These are phyloP conservation scores for Plasmodium inui DNA, from an alignment of 169 alveolate genomes.

Conservation along the genomic window DNA sequence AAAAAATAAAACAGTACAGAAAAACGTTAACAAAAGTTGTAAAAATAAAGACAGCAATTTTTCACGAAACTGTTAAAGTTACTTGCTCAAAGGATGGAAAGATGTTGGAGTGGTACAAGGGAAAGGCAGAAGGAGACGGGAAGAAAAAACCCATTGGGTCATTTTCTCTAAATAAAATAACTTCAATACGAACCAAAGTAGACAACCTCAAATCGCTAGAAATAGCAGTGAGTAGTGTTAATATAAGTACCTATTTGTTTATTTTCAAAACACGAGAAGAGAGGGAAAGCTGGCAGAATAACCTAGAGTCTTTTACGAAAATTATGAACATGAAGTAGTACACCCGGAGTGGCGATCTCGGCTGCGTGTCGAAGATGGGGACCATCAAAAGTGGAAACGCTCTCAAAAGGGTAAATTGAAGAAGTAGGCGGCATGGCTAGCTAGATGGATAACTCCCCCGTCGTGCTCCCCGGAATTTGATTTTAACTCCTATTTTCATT, in stretches of 20 bases:
- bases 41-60: slow-evolving; percentile 81
- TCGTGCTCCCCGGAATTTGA: not conserved
- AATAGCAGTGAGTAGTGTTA: slow-evolving; percentile 78
- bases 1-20: slow-evolving; percentile 78
- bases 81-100: slow-evolving; percentile 84
- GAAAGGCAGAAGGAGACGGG: slow-evolving; percentile 79
- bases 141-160: slow-evolving; percentile 79
- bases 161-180: slow-evolving; percentile 75
- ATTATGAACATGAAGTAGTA: slow-evolving; percentile 52
- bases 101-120: slow-evolving; percentile 81
- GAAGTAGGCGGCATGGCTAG: not conserved
- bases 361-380: not conserved
- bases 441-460: not conserved
- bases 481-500: slow-evolving; percentile 1
- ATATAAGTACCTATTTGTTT: slow-evolving; percentile 76
- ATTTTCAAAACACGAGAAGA: slow-evolving; percentile 83
- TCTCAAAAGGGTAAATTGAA: not conserved
- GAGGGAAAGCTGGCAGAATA: slow-evolving; percentile 84
- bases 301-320: slow-evolving; percentile 79
- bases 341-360: slow-evolving; percentile 32
- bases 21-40: slow-evolving; percentile 80
- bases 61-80: slow-evolving; percentile 82
- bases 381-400: not conserved
- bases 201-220: slow-evolving; percentile 81
- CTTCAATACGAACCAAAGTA: slow-evolving; percentile 81